Evolutionary conservation across 1,139 yeast species (phyloP), one percentile per base, ranked within the genome.

Genomic region (Hyphopichia khmerensis): DNA sequence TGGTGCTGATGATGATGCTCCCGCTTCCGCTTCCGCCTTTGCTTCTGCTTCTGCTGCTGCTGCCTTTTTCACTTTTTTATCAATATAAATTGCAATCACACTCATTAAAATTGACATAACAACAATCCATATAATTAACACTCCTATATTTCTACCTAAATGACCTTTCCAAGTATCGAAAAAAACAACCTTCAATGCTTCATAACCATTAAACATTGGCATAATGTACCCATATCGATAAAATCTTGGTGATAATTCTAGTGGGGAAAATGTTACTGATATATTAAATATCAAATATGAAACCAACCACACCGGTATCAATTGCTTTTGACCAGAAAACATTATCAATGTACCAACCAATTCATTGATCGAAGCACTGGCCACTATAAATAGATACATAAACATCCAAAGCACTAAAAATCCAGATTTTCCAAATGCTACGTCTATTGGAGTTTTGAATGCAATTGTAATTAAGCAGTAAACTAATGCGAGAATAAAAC

Each of bases 381-480:
- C 84, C 42, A 75, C 63, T 74, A 84, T 77, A 40, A 79, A 72
- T 42, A 83, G 55, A 62, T 73, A 84, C 34, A 79, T 77, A 34
- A 80, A 59, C 70, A 80, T 62, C 90, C 90, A 84, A 48, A 75
- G 76, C 2, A 84, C 78, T 34, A 83, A 62, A 56, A 84, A 84
- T 0, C 90, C 90, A 5, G 76, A 71, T 38, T 64, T 65, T 1
- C 87, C 88, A 55, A 76, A 82, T 0, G 84, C 67, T 11, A 48
- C 45, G 10, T 74, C 71, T 46, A 79, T 75, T 45, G 82, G 75
- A 9, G 80, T 69, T 48, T 75, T 79, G 63, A 77, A 83, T 1
- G 84, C 83, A 7, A 82, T 72, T n/a, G 87, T 75, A 6, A 80
- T 78, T 33, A 82, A 59, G 24, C 80, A 69, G 52, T 79, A 80